These are phyloP conservation scores for Kregervanrija fluxuum DNA, from an alignment of 805 yeast species.

Conservation along the genomic window DNA sequence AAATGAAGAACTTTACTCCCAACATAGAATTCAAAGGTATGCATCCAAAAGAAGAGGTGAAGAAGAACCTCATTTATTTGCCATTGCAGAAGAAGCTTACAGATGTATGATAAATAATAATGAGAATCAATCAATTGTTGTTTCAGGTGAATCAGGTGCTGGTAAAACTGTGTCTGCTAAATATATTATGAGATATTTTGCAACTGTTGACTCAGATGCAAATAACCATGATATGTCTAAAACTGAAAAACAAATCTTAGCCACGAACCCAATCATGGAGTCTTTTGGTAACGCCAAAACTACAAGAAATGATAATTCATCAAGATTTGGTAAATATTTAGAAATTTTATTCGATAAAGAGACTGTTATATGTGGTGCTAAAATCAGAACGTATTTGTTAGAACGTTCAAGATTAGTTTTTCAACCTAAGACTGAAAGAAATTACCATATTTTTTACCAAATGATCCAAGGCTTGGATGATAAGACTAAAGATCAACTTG, in stretches of 20 bases:
- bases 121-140: conserved; percentile 90
- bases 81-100: conserved; percentile 96
- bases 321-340: conserved; percentile 93
- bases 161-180: conserved; percentile 97
- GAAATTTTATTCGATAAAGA: conserved; percentile 78
- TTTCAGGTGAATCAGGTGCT: conserved; percentile 97
- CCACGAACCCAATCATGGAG: conserved; percentile 96
- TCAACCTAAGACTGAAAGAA: conserved; percentile 87
- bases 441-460: conserved; percentile 93
- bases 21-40: conserved; percentile 89
- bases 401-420: conserved; percentile 93
- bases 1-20: conserved; percentile 84
- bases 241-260: conserved; percentile 89
- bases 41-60: conserved; percentile 92
- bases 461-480: conserved; percentile 63
- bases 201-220: conserved; percentile 68
- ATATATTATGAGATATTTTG: conserved; percentile 95
- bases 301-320: conserved; percentile 93
- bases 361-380: conserved; percentile 85
- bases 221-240: conserved; percentile 65
- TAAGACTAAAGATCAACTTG: conserved; percentile 48
- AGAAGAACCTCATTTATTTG: conserved; percentile 93
- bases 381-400: conserved; percentile 83
- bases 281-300: conserved; percentile 99
- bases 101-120: conserved; percentile 85